Conservation (phyloP, 2,329 filamentous ascomycete species). For the Pseudogymnoascus sp. region DNA sequence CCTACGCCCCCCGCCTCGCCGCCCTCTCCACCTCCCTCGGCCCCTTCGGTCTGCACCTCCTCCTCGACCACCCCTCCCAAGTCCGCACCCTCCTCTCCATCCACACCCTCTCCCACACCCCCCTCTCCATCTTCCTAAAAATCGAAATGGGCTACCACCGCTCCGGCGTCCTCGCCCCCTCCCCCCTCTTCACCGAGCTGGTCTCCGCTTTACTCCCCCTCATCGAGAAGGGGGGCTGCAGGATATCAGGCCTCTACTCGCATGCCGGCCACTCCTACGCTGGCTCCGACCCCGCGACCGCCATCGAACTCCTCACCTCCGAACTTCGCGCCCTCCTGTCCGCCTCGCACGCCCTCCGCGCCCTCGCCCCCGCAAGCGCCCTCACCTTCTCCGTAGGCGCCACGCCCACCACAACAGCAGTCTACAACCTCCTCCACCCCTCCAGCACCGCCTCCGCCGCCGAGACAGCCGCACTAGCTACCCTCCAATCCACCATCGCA, state of each 20-base stretch:
- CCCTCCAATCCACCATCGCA: constrained; percentile 34
- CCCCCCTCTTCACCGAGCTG: constrained; percentile 37
- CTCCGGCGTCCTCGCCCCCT: constrained; percentile 53
- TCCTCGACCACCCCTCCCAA: too few species aligned
- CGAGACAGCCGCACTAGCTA: constrained; percentile 26
- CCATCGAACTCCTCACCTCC: constrained; percentile 47
- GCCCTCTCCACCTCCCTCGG: constrained; percentile 51
- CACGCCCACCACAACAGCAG: constrained; percentile 62
- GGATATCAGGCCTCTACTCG: constrained; percentile 59
- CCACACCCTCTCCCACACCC: constrained; percentile 50
- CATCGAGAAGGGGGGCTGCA: constrained; percentile 30
- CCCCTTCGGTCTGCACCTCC: too few species aligned
- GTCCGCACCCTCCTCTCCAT: constrained; percentile 52
- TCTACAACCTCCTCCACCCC: constrained; percentile 46
- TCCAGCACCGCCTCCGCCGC: constrained; percentile 18
- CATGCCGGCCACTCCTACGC: constrained; percentile 67
- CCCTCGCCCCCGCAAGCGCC: constrained; percentile 12
- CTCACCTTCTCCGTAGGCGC: constrained; percentile 63
- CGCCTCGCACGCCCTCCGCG: constrained; percentile 34
- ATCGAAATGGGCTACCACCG: constrained; percentile 66
- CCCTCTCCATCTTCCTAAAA: constrained; percentile 56
- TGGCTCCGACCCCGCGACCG: constrained; percentile 44
- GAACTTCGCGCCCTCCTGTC: constrained; percentile 49
- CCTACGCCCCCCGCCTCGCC: constrained; percentile 51
- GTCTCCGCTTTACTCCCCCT: constrained; percentile 38